A percentile compares a stretch with the other conserved stretches of the same genome.
These are phyloP conservation scores for Grammothele lineata DNA, from an alignment of 768 basidiomycete species.

Conservation along the genomic window DNA sequence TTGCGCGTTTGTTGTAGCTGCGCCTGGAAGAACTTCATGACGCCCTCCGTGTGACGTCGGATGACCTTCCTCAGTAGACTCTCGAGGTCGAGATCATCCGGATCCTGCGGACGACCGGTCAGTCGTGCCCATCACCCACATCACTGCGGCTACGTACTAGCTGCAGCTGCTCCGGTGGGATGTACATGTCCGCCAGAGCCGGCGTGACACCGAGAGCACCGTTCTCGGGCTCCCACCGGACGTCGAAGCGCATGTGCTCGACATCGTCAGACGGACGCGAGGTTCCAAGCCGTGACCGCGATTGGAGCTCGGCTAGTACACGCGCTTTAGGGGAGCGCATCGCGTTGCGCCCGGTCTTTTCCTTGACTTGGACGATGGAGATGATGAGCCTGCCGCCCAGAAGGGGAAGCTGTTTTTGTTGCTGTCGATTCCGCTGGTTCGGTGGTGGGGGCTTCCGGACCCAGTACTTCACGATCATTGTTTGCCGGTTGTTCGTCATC, in stretches of 20 bases:
- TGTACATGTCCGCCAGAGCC: constrained; percentile 40
- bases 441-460: constrained; percentile 40
- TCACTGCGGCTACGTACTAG: constrained; percentile 46
- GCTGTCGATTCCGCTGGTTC: constrained; percentile 26
- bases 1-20: constrained; percentile 50
- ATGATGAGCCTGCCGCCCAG: constrained; percentile 73
- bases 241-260: constrained; percentile 62
- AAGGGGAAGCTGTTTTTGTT: constrained; percentile 39
- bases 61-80: constrained; percentile 59
- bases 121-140: background rate
- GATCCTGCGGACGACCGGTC: constrained; percentile 39
- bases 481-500: constrained; percentile 64
- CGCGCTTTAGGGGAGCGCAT: constrained; percentile 51
- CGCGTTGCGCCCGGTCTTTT: constrained; percentile 39
- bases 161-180: constrained; percentile 39
- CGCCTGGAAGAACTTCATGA: constrained; percentile 52
- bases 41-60: constrained; percentile 57
- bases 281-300: constrained; percentile 53
- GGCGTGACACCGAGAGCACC: constrained; percentile 61
- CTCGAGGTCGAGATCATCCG: constrained; percentile 73
- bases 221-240: constrained; percentile 73
- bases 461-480: constrained; percentile 82
- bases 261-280: constrained; percentile 68
- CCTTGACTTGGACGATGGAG: constrained; percentile 55
- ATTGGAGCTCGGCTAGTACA: constrained; percentile 58